phyloP scores from a whole-genome alignment of 2,329 filamentous ascomycete species.

The Sarocladium brachiariae region DNA sequence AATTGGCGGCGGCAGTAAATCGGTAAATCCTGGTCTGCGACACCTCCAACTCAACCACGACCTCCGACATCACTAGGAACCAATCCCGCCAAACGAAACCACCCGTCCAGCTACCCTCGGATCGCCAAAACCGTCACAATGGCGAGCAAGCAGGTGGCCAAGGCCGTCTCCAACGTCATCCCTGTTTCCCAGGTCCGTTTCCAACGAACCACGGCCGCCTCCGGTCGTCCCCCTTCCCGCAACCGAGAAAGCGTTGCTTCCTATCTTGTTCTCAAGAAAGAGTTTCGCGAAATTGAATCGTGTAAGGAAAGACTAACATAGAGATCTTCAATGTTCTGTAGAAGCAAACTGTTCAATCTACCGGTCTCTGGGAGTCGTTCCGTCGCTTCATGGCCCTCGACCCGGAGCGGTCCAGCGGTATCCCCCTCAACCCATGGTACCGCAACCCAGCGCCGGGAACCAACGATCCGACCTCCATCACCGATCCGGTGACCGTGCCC shows the following conservation, averaged over 20 bases:
- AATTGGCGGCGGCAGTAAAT: conserved; percentile 19
- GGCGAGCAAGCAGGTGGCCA: conserved; percentile 54
- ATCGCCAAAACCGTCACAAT: conserved; percentile 35
- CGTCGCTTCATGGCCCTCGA: conserved; percentile 76
- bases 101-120: conserved; percentile 12
- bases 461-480: conserved; percentile 30
- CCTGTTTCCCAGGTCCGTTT: conserved; percentile 51
- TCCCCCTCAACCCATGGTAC: conserved; percentile 89
- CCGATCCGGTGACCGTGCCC: conserved; percentile 51
- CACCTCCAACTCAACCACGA: conserved; percentile 56
- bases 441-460: conserved; percentile 64
- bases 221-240: too few species aligned
- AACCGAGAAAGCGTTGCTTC: too few species aligned
- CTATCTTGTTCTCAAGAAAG: too few species aligned
- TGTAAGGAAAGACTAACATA: neutral
- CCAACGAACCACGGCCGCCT: too few species aligned
- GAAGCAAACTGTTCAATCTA: conserved; percentile 95
- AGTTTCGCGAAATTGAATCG: too few species aligned
- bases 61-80: conserved; percentile 5
- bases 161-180: conserved; percentile 47
- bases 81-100: neutral
- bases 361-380: conserved; percentile 79
- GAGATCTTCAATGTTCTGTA: conserved; percentile 29
- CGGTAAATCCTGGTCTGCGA: conserved; percentile 51
- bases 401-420: conserved; percentile 79